Evolutionary conservation across 495 filamentous ascomycete species (phyloP).

Genomic region (Penicillium maclennaniae): DNA sequence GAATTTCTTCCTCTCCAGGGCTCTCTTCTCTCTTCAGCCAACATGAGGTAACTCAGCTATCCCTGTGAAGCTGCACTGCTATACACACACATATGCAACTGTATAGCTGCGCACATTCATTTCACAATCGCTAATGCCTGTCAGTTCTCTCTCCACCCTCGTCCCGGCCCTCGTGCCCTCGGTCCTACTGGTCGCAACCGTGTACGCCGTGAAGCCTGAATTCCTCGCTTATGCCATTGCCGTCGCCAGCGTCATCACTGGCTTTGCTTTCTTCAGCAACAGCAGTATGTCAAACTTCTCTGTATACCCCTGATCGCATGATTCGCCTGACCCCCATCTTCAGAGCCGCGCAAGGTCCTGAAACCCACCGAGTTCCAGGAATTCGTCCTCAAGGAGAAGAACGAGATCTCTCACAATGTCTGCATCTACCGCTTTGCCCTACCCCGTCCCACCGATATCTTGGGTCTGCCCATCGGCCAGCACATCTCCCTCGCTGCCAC

Average conservation of each 20-base stretch:
- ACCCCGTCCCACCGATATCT: constrained; percentile 69
- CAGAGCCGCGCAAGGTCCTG: constrained; percentile 74
- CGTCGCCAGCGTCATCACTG: constrained; percentile 14
- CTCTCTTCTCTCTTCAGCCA: constrained; percentile 8
- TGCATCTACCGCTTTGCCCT: constrained; percentile 94
- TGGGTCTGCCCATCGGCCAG: constrained; percentile 95
- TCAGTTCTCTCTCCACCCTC: constrained; percentile 44
- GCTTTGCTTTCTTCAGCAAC: constrained; percentile 17
- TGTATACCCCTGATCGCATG: constrained; percentile 4
- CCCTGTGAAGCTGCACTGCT: neutral
- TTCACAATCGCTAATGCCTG: constrained; percentile 29
- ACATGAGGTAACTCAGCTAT: constrained; percentile 32
- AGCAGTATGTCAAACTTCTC: constrained; percentile 18
- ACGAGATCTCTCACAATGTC: constrained; percentile 91
- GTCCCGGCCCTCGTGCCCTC: constrained; percentile 82
- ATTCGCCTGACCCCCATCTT: neutral
- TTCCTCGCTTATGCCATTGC: constrained; percentile 70
- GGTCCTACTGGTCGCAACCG: constrained; percentile 72
- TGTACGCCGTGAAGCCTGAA: constrained; percentile 71
- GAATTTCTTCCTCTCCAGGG: constrained; percentile 11
- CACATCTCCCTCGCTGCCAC: constrained; percentile 92
- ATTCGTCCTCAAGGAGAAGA: constrained; percentile 88
- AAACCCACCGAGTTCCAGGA: constrained; percentile 85
- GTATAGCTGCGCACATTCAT: neutral
- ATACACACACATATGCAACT: no score